Evolutionary conservation across 805 yeast species (phyloP).

Genomic region (Candida methanosorbosa): DNA sequence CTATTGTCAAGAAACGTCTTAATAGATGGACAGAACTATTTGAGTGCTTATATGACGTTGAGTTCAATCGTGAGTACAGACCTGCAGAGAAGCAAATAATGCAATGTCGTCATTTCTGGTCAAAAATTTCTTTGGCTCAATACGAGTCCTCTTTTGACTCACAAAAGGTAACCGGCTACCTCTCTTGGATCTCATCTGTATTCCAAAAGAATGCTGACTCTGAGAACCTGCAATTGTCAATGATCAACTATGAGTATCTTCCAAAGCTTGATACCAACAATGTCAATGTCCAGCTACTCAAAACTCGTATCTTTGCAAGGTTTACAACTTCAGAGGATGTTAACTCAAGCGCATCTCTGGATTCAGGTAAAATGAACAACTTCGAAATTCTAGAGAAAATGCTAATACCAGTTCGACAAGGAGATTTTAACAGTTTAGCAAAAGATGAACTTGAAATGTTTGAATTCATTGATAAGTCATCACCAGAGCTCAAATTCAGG

Average conservation of each 20-base stretch:
- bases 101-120: constrained; percentile 48
- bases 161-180: not conserved
- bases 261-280: constrained; percentile 43
- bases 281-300: constrained; percentile 56
- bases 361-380: constrained; percentile 19
- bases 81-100: too few relatives aligned
- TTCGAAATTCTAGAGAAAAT: constrained; percentile 34
- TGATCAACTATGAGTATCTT: constrained; percentile 52
- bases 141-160: not conserved
- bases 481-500: constrained; percentile 57
- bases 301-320: constrained; percentile 58
- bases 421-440: constrained; percentile 5
- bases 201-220: not conserved
- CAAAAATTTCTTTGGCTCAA: constrained; percentile 19
- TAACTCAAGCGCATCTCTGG: constrained; percentile 13
- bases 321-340: constrained; percentile 43
- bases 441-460: constrained; percentile 45
- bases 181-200: not conserved
- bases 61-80: constrained; percentile 5
- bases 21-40: constrained; percentile 38
- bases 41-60: constrained; percentile 13
- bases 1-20: constrained; percentile 32
- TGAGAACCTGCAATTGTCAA: constrained; percentile 33
- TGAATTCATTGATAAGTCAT: constrained; percentile 51
- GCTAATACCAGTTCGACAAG: constrained; percentile 18